These are phyloP conservation scores for Verticillium nonalfalfae DNA, from an alignment of 2,329 filamentous ascomycete species.

Conservation along the genomic window DNA sequence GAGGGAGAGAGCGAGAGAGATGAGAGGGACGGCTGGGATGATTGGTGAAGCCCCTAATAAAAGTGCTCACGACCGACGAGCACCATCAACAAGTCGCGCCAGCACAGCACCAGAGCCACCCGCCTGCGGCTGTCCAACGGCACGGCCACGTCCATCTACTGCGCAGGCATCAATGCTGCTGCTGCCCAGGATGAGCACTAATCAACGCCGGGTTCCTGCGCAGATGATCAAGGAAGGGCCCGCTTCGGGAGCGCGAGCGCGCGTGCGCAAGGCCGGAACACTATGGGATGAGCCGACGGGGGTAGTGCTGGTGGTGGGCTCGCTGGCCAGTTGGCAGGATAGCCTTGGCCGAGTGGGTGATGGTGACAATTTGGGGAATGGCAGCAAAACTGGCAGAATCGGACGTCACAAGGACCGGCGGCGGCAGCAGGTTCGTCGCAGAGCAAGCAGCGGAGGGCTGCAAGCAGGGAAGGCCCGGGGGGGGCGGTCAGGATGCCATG, in stretches of 20 bases:
- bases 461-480: neutral
- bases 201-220: constrained; percentile 21
- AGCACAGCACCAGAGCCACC: neutral
- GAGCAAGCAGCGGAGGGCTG: neutral
- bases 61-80: neutral
- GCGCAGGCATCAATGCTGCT: neutral
- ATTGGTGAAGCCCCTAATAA: neutral
- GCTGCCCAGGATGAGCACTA: neutral
- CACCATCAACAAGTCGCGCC: neutral
- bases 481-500: neutral
- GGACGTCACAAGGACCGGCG: neutral
- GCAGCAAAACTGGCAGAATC: neutral
- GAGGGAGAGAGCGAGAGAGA: neutral
- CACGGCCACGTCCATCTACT: neutral
- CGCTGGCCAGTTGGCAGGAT: neutral
- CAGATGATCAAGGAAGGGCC: constrained; percentile 16
- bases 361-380: too few relatives aligned
- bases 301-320: neutral
- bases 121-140: neutral
- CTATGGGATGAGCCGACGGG: neutral
- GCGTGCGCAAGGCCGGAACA: neutral
- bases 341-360: neutral
- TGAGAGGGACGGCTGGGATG: neutral
- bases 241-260: constrained; percentile 6
- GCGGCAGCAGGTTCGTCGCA: neutral